Evolutionary conservation across 208 protist genomes (phyloP).

Genomic region (Trypanosoma vivax): DNA sequence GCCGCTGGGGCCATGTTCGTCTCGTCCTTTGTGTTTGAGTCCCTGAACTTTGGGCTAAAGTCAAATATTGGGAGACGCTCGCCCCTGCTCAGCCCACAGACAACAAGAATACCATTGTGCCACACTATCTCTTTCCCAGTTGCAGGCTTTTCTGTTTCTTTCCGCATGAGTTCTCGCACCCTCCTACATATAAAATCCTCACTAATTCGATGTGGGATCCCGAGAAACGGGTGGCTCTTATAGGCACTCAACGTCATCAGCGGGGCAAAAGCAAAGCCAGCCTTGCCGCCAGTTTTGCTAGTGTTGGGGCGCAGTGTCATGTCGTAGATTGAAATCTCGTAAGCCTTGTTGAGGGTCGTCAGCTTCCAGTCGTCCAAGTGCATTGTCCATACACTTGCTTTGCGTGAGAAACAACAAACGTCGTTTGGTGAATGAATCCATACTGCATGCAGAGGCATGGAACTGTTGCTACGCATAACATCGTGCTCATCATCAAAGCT

Average conservation of each 20-base stretch:
- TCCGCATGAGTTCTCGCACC: not conserved
- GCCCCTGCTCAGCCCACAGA: not conserved
- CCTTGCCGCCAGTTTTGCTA: not conserved
- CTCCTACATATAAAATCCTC: not conserved
- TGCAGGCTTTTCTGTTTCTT: not conserved
- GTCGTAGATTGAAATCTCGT: constrained; percentile 27
- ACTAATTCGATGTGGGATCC: not conserved
- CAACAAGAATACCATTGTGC: constrained; percentile 10
- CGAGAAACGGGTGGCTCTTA: not conserved
- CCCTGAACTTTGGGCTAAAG: constrained; percentile 5
- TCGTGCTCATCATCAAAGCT: not conserved
- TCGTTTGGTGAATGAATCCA: constrained; percentile 11
- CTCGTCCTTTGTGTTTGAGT: not conserved
- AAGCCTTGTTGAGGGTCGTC: constrained; percentile 19
- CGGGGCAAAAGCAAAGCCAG: constrained; percentile 4
- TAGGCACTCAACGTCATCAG: constrained; percentile 15
- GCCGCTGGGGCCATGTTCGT: not conserved
- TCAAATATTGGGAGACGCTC: constrained; percentile 9
- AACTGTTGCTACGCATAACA: not conserved
- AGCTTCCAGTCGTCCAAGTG: constrained; percentile 22
- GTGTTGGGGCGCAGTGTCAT: not conserved
- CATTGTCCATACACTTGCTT: constrained; percentile 12
- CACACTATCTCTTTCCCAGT: constrained; percentile 6
- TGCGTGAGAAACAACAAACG: not conserved
- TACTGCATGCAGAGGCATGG: constrained; percentile 8